Conservation (phyloP, 441 rosid genomes). For the Brassica balearica region DNA sequence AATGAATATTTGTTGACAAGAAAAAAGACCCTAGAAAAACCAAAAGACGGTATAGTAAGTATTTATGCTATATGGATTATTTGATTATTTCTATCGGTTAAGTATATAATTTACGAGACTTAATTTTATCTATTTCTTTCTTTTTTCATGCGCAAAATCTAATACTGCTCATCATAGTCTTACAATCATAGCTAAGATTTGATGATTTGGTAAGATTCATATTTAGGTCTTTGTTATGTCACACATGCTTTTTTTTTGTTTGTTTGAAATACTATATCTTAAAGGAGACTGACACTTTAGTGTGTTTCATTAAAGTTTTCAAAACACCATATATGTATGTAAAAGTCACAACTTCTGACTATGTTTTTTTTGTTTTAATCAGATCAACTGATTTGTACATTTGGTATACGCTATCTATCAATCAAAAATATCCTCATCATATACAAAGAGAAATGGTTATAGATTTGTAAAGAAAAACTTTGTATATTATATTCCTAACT, state of each 20-base stretch:
- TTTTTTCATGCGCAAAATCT: neutral
- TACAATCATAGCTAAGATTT: neutral
- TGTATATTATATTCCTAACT: neutral
- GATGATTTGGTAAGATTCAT: neutral
- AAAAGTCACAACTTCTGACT: neutral
- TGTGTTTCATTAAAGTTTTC: neutral
- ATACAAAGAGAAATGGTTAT: conserved; percentile 29
- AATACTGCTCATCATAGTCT: neutral
- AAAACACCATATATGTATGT: neutral
- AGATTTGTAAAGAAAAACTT: neutral
- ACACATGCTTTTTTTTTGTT: neutral
- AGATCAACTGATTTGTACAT: conserved; percentile 6
- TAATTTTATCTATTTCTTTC: neutral
- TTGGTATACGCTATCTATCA: conserved; percentile 15
- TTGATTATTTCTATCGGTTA: neutral
- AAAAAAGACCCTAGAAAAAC: neutral
- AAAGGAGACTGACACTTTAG: neutral
- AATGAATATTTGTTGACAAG: conserved; percentile 25
- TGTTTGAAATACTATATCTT: neutral
- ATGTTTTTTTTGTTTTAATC: neutral
- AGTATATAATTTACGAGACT: neutral
- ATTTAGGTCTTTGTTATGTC: neutral
- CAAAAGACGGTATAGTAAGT: neutral
- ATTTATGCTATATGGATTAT: neutral
- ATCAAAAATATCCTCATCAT: conserved; percentile 31